These are phyloP conservation scores for Leishmania amazonensis DNA, from an alignment of 208 protist species.

Conservation along the genomic window DNA sequence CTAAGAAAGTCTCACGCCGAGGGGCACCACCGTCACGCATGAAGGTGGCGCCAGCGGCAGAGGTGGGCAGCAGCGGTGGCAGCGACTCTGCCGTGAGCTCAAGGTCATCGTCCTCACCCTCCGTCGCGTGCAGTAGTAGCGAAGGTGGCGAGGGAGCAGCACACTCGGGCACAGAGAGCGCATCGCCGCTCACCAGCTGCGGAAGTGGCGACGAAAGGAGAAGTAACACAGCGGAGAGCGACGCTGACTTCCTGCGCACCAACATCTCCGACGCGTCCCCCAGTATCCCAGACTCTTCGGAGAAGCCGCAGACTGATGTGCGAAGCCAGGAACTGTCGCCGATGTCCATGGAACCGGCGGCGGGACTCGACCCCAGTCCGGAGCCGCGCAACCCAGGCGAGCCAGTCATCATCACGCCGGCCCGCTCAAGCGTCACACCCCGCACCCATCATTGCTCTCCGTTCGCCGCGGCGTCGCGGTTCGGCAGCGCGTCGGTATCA, in stretches of 20 bases:
- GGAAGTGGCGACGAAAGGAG: neutral
- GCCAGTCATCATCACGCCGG: neutral
- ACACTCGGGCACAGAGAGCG: neutral
- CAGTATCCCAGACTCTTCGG: neutral
- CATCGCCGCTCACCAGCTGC: neutral
- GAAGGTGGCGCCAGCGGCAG: neutral
- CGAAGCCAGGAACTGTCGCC: neutral
- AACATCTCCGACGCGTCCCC: conserved; percentile 11
- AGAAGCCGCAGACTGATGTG: neutral
- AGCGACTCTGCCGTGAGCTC: neutral
- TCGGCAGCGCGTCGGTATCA: neutral
- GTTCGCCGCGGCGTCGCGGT: neutral
- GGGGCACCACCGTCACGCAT: neutral
- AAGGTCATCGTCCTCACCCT: neutral
- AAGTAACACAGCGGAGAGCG: neutral
- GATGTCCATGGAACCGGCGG: neutral
- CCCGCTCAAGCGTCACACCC: neutral
- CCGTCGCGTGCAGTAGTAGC: neutral
- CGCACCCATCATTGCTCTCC: conserved; percentile 9
- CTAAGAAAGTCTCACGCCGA: neutral
- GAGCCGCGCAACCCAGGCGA: conserved; percentile 13
- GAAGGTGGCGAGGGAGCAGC: neutral
- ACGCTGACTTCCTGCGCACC: conserved; percentile 23
- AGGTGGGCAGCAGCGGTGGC: neutral
- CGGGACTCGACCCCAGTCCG: conserved; percentile 23